Conservation (phyloP, 257 asterid species). For the Eustoma russellianum region DNA sequence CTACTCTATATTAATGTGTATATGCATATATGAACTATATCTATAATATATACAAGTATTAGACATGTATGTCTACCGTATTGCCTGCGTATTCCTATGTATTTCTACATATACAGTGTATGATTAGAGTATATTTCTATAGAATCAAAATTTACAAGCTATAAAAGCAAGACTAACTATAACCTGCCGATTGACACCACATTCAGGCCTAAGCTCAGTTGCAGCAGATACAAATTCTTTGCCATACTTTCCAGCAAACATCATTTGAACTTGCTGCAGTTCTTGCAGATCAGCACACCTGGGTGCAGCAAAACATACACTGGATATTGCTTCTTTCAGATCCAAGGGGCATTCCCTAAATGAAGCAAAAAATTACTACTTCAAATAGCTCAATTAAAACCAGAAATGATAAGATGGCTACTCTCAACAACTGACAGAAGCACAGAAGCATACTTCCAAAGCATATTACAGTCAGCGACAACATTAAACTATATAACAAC, state of each 20-base stretch:
- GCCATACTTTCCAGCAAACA: conserved; percentile 80
- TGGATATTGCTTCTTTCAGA: conserved; percentile 94
- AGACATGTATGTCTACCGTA: too few relatives aligned
- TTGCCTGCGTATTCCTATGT: too few relatives aligned
- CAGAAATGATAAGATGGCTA: too few relatives aligned
- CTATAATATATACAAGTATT: too few relatives aligned
- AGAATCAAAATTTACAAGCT: background rate
- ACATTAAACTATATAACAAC: too few relatives aligned
- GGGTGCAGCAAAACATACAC: conserved; percentile 96
- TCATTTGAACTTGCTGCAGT: conserved; percentile 64
- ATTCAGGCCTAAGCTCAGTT: conserved; percentile 90
- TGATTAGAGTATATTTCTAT: too few relatives aligned
- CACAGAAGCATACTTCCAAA: too few relatives aligned
- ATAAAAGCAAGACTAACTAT: conserved; percentile 4
- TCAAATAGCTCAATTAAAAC: conserved; percentile 1
- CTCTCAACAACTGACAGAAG: too few relatives aligned
- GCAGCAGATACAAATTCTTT: conserved; percentile 82
- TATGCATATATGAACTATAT: too few relatives aligned
- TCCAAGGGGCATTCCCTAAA: conserved; percentile 96
- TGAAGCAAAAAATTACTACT: background rate
- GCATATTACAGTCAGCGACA: too few relatives aligned
- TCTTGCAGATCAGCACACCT: conserved; percentile 94
- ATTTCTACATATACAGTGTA: too few relatives aligned
- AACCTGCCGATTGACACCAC: conserved; percentile 98
- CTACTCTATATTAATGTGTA: too few relatives aligned